Evolutionary conservation across 2,329 filamentous ascomycete species (phyloP).

Genomic region (Sporothrix pseudoabietina): DNA sequence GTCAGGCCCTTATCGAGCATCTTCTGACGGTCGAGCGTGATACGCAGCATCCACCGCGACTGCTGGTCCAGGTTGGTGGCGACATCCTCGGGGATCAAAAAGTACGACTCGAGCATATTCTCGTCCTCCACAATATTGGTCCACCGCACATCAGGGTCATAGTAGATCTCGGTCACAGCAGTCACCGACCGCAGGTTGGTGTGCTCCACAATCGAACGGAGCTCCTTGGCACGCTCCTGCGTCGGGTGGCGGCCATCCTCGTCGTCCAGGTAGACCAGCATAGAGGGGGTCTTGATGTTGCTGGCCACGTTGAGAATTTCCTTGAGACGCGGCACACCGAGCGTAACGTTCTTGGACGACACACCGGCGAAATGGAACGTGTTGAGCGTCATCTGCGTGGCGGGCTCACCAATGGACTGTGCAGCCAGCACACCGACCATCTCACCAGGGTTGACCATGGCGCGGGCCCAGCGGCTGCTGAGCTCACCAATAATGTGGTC

Average conservation of each 20-base stretch:
- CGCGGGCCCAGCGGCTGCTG: slow-evolving; percentile 81
- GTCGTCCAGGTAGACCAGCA: slow-evolving; percentile 83
- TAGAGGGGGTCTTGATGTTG: slow-evolving; percentile 97
- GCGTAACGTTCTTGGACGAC: slow-evolving; percentile 97
- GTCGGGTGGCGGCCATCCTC: slow-evolving; percentile 53
- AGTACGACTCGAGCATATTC: slow-evolving; percentile 97
- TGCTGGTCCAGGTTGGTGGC: slow-evolving; percentile 67
- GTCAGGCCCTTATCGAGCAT: slow-evolving; percentile 91
- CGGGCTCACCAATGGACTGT: slow-evolving; percentile 97
- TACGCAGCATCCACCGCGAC: slow-evolving; percentile 92
- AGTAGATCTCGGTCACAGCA: slow-evolving; percentile 92
- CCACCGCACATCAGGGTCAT: slow-evolving; percentile 84
- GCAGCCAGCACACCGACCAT: slow-evolving; percentile 98
- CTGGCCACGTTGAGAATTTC: slow-evolving; percentile 98
- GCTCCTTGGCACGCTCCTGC: slow-evolving; percentile 78
- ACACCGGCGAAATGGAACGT: slow-evolving; percentile 99
- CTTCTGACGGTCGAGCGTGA: slow-evolving; percentile 90
- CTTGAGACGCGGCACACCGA: slow-evolving; percentile 98
- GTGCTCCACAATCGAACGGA: slow-evolving; percentile 90
- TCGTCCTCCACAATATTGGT: slow-evolving; percentile 85
- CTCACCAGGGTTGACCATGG: slow-evolving; percentile 88
- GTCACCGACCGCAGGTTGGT: slow-evolving; percentile 92
- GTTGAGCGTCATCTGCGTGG: slow-evolving; percentile 98
- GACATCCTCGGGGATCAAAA: slow-evolving; percentile 82
- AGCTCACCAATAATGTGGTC: slow-evolving; percentile 90